Percentiles rank a stretch among this genome's conserved stretches.
Evolutionary conservation across 176 grass and related monocot species (phyloP).

Genomic region (Paspalum vaginatum): DNA sequence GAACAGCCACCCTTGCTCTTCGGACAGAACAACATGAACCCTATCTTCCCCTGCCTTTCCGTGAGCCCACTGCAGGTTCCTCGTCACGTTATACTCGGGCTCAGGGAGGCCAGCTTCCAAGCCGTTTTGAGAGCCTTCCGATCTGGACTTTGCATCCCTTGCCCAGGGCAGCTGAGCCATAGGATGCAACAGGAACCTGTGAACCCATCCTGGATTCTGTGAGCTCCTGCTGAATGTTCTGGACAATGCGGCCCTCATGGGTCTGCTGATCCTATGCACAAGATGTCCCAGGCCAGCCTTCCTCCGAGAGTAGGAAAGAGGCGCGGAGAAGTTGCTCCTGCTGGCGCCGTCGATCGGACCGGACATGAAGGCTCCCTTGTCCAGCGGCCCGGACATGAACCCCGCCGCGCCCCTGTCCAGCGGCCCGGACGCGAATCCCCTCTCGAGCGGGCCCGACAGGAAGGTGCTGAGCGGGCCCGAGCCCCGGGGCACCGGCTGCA

Average conservation of each 20-base stretch:
- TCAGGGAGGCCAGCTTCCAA: constrained; percentile 62
- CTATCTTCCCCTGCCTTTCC: constrained; percentile 92
- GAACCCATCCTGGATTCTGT: constrained; percentile 57
- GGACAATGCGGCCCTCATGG: constrained; percentile 62
- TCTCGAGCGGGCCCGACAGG: constrained; percentile 85
- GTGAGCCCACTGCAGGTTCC: constrained; percentile 95
- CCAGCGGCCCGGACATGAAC: constrained; percentile 76
- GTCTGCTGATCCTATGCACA: constrained; percentile 82
- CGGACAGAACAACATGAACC: constrained; percentile 89
- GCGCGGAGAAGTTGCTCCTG: constrained; percentile 76
- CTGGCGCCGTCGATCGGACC: constrained; percentile 68
- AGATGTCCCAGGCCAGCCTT: constrained; percentile 62
- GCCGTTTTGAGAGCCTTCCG: constrained; percentile 57
- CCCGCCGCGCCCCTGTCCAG: constrained; percentile 56
- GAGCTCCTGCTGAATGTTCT: constrained; percentile 56
- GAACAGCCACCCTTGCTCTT: constrained; percentile 95
- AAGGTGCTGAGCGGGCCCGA: constrained; percentile 76
- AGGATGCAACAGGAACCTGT: constrained; percentile 70
- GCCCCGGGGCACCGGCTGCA: constrained; percentile 74
- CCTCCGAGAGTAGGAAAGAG: constrained; percentile 66
- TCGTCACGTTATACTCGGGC: constrained; percentile 69
- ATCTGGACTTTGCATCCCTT: constrained; percentile 57
- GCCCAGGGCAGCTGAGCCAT: constrained; percentile 62
- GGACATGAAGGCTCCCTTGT: constrained; percentile 87
- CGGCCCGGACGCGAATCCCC: constrained; percentile 78